Base-by-base conservation (phyloP, 2,329 filamentous ascomycete species). In the Penicillium glabrum region DNA sequence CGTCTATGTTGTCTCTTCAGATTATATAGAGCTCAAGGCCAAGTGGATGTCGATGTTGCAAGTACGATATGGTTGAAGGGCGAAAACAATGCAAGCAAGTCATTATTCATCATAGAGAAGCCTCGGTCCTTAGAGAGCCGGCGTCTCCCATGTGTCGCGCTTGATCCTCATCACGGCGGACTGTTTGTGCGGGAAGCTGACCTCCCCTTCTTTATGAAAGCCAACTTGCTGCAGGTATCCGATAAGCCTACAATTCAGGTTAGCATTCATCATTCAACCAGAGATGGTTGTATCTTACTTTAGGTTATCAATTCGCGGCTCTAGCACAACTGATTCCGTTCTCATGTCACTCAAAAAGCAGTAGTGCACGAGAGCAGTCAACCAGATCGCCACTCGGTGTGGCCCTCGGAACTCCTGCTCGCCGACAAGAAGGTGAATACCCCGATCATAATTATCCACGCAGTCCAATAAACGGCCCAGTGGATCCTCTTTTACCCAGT, bases 401-500 rank as follows among this genome's bases (percentile, higher is more conserved):
- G 85, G 78, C 0, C 93, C 93, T 51, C 93, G 82, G 54, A 92
- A 96, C 78, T 95, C 96, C 67, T 97, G 87, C 76, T 98, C 95
- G 1, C 95, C 95, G 3, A 99, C 84, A 39, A 99, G 79, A 13
- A 95, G 86, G 69, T 99, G 95, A 19, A 98, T 77, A 0, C 95
- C 95, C 7, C 95, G 82, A 67, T 98, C 93, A 75, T 89, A 98
- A 67, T 96, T 90, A 8, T 83, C 85, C 0, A 87, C 85, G 0
- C 82, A 82, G 0, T 72, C 86, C 4, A 96, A 75, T 61, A 91
- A 82, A 47, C 82, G 83, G 0, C 90, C 91, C 1, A 99, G 73
- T 0, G 81, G 78, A 69, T 98, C 95, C 71, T 99, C 95, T 69
- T 96, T 96, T 3, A 95, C 91, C 93, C 95, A 99, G 77, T 99